Evolutionary conservation across 2,329 filamentous ascomycete species (phyloP).

Genomic region (Penicillium glabrum): DNA sequence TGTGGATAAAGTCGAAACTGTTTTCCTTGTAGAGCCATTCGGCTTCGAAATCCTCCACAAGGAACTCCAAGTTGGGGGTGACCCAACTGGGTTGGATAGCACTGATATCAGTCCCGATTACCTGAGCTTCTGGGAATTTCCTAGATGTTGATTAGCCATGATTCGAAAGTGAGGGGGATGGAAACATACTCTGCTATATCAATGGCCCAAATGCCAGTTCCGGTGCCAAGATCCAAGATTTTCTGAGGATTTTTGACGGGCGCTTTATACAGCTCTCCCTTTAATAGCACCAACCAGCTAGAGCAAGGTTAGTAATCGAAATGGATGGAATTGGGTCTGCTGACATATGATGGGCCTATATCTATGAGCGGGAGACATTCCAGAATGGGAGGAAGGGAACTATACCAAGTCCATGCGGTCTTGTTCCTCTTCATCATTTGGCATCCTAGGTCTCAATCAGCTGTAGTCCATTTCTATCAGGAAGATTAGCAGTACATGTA

Average conservation of each 20-base stretch:
- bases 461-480: no score
- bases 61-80: slow-evolving; percentile 17
- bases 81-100: slow-evolving; percentile 33
- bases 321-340: slow-evolving; percentile 5
- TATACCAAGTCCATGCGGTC: slow-evolving; percentile 29
- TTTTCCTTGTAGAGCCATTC: slow-evolving; percentile 20
- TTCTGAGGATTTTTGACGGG: slow-evolving; percentile 24
- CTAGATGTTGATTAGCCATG: background rate
- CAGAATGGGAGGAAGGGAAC: background rate
- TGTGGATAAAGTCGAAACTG: background rate
- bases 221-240: slow-evolving; percentile 44
- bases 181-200: slow-evolving; percentile 37
- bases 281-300: background rate
- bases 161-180: no score
- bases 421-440: slow-evolving; percentile 37
- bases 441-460: slow-evolving; percentile 17
- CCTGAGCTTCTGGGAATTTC: slow-evolving; percentile 33
- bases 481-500: slow-evolving; percentile 10
- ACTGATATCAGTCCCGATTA: slow-evolving; percentile 39
- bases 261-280: slow-evolving; percentile 24
- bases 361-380: no score
- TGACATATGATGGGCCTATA: slow-evolving; percentile 20
- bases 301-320: slow-evolving; percentile 7
- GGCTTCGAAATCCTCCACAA: slow-evolving; percentile 28
- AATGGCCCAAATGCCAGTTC: slow-evolving; percentile 46